Evolutionary conservation across 106 monocot genomes (phyloP), one percentile per base, ranked within the genome.

Genomic region (Phalaenopsis aphrodite): DNA sequence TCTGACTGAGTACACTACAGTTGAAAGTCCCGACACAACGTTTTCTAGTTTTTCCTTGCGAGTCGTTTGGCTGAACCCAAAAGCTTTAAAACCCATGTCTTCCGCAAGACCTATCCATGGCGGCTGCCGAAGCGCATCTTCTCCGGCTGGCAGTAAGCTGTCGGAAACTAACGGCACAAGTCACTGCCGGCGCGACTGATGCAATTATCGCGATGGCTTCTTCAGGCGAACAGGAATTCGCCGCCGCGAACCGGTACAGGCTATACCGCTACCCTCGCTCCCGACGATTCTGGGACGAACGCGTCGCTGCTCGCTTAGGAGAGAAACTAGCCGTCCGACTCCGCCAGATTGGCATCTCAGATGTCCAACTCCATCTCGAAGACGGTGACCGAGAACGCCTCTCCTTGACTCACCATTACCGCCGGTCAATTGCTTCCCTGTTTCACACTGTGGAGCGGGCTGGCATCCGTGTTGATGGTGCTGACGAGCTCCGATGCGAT

Each of bases 141-240:
- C 78, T 83, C 14, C 78, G 78, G 9, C 55, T 83, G 21, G 47
- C 58, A 5, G 5, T 83, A 10, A 83, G 78, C 57, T 83, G 83
- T 73, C 56, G 78, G 30, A 83, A 78, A 24, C 72, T 83, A 39
- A 78, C 83, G 14, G 78, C 83, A 2, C 83, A 83, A 12, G 83
- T 78, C 41, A 83, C 78, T 3, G 36, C 49, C 55, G 72, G 78
- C 41, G 23, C 36, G 23, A 57, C 78, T 42, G 16, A 83, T 6
- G 78, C 78, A 0, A 83, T 83, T 17, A 12, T 83, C 24, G 83
- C 83, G 55, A 83, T 83, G 78, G 78, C 83, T 8, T 78, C 56
- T 10, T 78, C 83, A 14, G 18, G 42, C 3, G 83, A 83, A 55
- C 55, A 83, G 56, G 83, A 78, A 21, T 78, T 78, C 72, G 55